phyloP scores from a whole-genome alignment of 2,329 filamentous ascomycete genomes.

The Epichloe uncinata region DNA sequence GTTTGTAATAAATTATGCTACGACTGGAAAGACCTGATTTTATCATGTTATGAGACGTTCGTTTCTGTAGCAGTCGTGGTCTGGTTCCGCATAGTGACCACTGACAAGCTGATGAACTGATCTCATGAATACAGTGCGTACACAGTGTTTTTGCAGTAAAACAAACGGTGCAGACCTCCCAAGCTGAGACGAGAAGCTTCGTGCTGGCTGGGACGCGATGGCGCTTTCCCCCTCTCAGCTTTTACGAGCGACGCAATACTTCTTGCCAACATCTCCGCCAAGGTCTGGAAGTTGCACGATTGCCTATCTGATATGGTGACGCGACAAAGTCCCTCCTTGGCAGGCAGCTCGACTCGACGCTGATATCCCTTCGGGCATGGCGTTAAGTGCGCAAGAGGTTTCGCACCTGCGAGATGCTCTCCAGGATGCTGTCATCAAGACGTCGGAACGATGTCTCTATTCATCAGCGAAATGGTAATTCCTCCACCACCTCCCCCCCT shows the following conservation, averaged over 20 bases:
- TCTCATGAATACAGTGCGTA: neutral
- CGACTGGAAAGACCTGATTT: too few species aligned
- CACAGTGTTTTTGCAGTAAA: neutral
- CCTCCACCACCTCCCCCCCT: neutral
- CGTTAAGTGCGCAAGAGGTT: slow-evolving; percentile 41
- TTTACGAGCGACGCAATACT: neutral
- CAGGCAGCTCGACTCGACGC: neutral
- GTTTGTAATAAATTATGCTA: too few species aligned
- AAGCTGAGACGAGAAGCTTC: neutral
- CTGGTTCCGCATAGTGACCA: too few species aligned
- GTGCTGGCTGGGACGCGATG: neutral
- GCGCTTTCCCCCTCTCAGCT: too few species aligned
- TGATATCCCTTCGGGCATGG: slow-evolving; percentile 25
- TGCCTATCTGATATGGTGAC: neutral
- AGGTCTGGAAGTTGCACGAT: neutral
- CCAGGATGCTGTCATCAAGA: slow-evolving; percentile 77
- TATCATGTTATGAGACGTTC: too few species aligned
- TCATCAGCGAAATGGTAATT: slow-evolving; percentile 87
- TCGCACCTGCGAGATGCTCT: slow-evolving; percentile 59
- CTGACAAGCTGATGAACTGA: too few species aligned
- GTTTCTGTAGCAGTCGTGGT: too few species aligned
- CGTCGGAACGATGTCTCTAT: slow-evolving; percentile 88
- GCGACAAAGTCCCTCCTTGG: neutral
- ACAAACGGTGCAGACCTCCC: neutral
- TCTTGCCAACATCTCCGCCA: neutral